Base-by-base conservation (phyloP, 192 early-diverging fungal genomes). In the Mortierella antarctica region DNA sequence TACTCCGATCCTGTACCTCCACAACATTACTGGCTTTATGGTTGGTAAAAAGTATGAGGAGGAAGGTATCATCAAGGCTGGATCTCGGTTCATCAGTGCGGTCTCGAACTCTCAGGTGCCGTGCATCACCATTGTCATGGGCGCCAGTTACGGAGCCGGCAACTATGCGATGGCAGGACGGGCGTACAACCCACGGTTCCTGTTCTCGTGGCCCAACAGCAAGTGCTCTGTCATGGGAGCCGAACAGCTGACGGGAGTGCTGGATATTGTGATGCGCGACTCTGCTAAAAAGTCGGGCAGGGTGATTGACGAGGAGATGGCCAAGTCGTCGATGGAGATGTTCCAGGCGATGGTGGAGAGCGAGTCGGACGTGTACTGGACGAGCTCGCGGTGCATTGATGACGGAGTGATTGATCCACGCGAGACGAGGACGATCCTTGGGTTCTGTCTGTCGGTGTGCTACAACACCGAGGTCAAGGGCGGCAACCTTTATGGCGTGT, bases 1-100 rank as follows among this genome's bases (percentile, higher is more conserved):
- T 56, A 86, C 86, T 2, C 89, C 91, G 11, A 66, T 92, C 18
- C 15, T 92, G 7, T 92, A 88, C 57, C 71, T 92, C 18, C 89
- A 89, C 61, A 92, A 92, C 65, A 92, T 91, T 59, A 92, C 91
- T 9, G 91, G 91, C 48, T 92, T 92, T 60, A 92, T 92, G 91
- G 91, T 92, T 15, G 91, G 91, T 46, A 87, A 87, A 54, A 73
- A 83, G 62, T 89, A 86, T 54, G 91, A 92, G 67, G 90, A 92
- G 82, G 85, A 88, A 18, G 91, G 91, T 18, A 92, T 92, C 47
- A 88, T 92, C 67, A 92, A 92, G 78, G 91, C 91, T 21, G 91
- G 91, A 41, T 68, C 88, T 2, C 85, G 87, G 7, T 91, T 92
- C 53, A 89, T 92, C 78, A 92, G 91, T 68, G 91, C 91, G 8